Base-by-base conservation (phyloP, 306 rosid species). In the Pyrus pyrifolia region DNA sequence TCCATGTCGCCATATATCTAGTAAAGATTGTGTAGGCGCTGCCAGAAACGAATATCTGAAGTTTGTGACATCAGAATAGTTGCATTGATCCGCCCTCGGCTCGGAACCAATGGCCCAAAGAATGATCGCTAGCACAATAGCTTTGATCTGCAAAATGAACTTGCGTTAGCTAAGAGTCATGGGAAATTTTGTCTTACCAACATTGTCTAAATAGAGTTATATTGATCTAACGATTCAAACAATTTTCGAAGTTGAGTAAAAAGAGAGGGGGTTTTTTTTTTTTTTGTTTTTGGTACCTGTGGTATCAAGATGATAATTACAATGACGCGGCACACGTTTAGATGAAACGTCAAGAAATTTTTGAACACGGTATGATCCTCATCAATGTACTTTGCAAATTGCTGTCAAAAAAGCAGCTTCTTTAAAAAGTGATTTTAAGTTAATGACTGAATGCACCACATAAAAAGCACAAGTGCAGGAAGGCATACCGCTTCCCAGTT, bases 401-500 rank as follows among this genome's bases (percentile, higher is more conserved):
- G 23, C 91, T 88, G 83, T 55, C 49, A 76, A 55, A 23, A 12
- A 15, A 62, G 18, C n/a, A 62, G 35, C 67, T 27, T 29, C 38
- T 29, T 27, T 19, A 6, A 62, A 62, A 62, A 62, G 67, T 62
- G 40, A 15, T 15, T 14, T 14, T 8, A 27, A 62, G 15, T 25
- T 14, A 62, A 62, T 62, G 67, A 9, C n/a, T 53, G 45, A 40
- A 40, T 40, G 45, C 45, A 53, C 59, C 59, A 27, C 45, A 40
- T 40, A 9, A 40, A 40, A 25, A 65, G n/a, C 22, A 22, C 40
- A 30, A 40, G 33, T 22, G 65, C 23, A 51, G 53, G 83, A 83
- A 74, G 72, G 75, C 82, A 19, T 86, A 88, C 90, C 81, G 4
- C 31, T 65, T 14, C 69, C 92, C 90, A 88, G 80, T 88, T 49